A percentile compares a stretch with the other conserved stretches of the same genome.
Conservation (phyloP, 768 basidiomycete species). For the Macrolepiota dolichaula region DNA sequence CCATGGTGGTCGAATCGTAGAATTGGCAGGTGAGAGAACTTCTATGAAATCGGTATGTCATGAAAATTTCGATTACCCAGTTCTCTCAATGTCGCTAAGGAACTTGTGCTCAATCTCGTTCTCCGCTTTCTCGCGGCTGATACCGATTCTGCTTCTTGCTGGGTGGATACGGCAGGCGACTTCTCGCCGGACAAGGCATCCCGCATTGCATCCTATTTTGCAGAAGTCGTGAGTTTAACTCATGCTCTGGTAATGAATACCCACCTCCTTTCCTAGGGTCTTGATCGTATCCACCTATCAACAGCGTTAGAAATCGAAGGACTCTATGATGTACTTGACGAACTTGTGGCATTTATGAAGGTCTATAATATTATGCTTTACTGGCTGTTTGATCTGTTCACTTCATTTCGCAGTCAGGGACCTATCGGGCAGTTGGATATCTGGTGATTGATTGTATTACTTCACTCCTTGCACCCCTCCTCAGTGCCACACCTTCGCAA, state of each 20-base stretch:
- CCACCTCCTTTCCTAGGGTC: constrained; percentile 18
- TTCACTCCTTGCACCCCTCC: constrained; percentile 55
- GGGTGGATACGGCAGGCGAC: constrained; percentile 73
- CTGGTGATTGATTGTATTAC: constrained; percentile 69
- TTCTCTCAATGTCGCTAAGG: constrained; percentile 32
- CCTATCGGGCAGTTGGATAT: constrained; percentile 28
- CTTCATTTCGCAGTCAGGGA: neutral
- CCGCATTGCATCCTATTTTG: constrained; percentile 25
- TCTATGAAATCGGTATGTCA: constrained; percentile 68
- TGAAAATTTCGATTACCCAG: neutral
- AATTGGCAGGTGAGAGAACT: constrained; percentile 62
- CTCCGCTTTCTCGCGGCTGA: constrained; percentile 45
- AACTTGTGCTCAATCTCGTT: constrained; percentile 56
- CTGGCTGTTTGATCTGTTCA: neutral
- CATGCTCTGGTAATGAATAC: neutral
- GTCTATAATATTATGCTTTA: constrained; percentile 7
- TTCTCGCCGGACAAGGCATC: constrained; percentile 52
- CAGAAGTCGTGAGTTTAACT: constrained; percentile 17
- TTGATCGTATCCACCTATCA: constrained; percentile 59
- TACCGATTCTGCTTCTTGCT: constrained; percentile 41
- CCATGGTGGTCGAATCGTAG: constrained; percentile 45
- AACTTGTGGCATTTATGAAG: constrained; percentile 27
- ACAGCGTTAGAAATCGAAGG: constrained; percentile 55
- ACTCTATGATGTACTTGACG: constrained; percentile 48
- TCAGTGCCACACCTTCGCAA: constrained; percentile 66